Percentiles rank a stretch among this genome's conserved stretches.
These are phyloP conservation scores for Pontederia paniculata DNA, from an alignment of 176 grass and related monocot genomes.

Conservation along the genomic window DNA sequence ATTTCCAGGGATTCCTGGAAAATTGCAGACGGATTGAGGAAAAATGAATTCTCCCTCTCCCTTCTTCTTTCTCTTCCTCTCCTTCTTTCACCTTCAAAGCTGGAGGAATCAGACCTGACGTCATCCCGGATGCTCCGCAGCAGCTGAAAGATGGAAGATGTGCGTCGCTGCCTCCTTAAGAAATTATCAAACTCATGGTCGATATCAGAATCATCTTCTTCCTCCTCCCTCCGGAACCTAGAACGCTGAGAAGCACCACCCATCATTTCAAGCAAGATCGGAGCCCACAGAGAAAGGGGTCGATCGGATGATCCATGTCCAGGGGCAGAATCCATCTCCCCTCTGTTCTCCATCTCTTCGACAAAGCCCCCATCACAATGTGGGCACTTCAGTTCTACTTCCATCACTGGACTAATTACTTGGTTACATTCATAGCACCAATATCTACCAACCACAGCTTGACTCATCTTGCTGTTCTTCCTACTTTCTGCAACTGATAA, in stretches of 20 bases:
- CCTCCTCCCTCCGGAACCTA: slow-evolving; percentile 25
- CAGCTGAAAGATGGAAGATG: slow-evolving; percentile 45
- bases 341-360: slow-evolving; percentile 50
- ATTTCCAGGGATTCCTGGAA: slow-evolving; percentile 47
- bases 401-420: slow-evolving; percentile 38
- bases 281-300: slow-evolving; percentile 39
- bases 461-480: slow-evolving; percentile 34
- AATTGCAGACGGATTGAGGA: slow-evolving; percentile 61
- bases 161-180: slow-evolving; percentile 50
- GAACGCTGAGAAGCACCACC: slow-evolving; percentile 26
- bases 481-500: too few species aligned
- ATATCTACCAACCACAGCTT: slow-evolving; percentile 37
- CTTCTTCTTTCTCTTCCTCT: slow-evolving; percentile 12
- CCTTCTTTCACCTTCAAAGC: slow-evolving; percentile 29
- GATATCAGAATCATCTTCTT: slow-evolving; percentile 60
- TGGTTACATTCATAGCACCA: slow-evolving; percentile 74
- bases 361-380: slow-evolving; percentile 60
- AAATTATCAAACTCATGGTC: slow-evolving; percentile 78
- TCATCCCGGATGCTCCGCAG: slow-evolving; percentile 75
- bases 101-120: slow-evolving; percentile 26
- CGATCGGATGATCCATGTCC: slow-evolving; percentile 27
- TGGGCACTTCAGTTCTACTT: slow-evolving; percentile 54
- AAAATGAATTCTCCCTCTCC: slow-evolving; percentile 22
- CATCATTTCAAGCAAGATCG: slow-evolving; percentile 23
- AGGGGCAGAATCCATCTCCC: slow-evolving; percentile 29